Evolutionary conservation across 257 asterid species (phyloP), one percentile per base, ranked within the genome.

Genomic region (Henckelia pumila): DNA sequence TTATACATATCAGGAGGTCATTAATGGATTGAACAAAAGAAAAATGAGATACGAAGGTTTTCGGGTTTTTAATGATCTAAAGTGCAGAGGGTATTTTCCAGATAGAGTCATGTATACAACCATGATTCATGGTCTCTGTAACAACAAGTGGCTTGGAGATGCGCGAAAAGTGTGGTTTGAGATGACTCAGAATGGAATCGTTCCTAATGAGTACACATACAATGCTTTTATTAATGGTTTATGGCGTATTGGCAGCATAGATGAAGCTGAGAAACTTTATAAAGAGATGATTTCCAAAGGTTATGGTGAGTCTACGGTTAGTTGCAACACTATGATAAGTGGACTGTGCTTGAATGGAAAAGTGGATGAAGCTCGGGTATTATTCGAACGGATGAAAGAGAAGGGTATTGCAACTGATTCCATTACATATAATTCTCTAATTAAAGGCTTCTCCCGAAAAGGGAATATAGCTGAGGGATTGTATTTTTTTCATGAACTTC

Each of bases 81-180:
- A 83, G 79, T 75, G 69, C 22, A 80, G 96, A 76, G 97, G 97
- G 26, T 79, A 91, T 83, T 71, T 64, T 78, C 92, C 86, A 1
- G 86, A 88, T 67, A 77, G 78, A 70, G 85, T 80, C 61, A 82
- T 88, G 96, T 88, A 86, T 61, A 78, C 97, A 26, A 81, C 86
- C 44, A 79, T 88, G 83, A 85, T 91, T 75, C 70, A 76, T 63
- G 85, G 89, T 67, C 88, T 85, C 30, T 83, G 89, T 59, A 68
- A 67, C 68, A 76, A 73, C 76, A 82, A 80, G 53, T 76, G 85
- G 69, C 16, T 83, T 55, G 85, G 75, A 75, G 84, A 78, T 69
- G 97, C 91, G 7, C 63, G 75, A 58, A 75, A 71, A 76, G 61
- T 91, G 67, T 91, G 97, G 96, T 73, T 68, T 71, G 93, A 88